Base-by-base conservation (phyloP, 2,329 filamentous ascomycete species). In the Periconia digitata region DNA sequence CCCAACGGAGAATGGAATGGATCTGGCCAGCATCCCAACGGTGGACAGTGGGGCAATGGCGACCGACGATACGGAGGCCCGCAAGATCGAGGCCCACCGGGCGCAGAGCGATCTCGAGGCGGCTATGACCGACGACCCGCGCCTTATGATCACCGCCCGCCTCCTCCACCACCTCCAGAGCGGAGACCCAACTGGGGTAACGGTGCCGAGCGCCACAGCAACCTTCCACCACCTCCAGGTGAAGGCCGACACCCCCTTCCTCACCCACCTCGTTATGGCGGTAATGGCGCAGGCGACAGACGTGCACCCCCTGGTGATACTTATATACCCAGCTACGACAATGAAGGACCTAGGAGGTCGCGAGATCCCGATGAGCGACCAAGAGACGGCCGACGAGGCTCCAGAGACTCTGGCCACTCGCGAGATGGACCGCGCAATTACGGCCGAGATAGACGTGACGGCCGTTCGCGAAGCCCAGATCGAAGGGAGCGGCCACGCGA, bases 1-100 rank as follows among this genome's bases (percentile, higher is more conserved):
- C 77, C 80, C 8, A 81, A 83, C 50, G 77, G 78, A 24, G 80
- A 84, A 54, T 85, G 78, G 84, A 84, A n/a, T n/a, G 72, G 71
- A 32, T 60, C 69, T 27, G 73, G 71, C 1, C 65, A 71, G 40
- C 65, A 67, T 39, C 64, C 63, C 12, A 59, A 59, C 17, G 49
- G 52, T 32, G 59, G 51, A 16, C 35, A 58, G 10, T 72, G 64
- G 63, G 58, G 62, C 38, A 72, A 71, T 35, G 69, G 67, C 22
- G 67, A 67, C 34, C 57, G 67, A 42, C 55, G 62, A 29, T 64
- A 67, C 39, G 63, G 60, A 1, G 63, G 60, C 0, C 61, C 65
- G 1, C 67, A 70, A 51, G 72, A 74, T 29, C 59, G 72, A 48
- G 73, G 71, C 0, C 72, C 74, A 6, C 70, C 71, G n/a, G 70